Conservation (phyloP, 2,329 filamentous ascomycete genomes). For the Colletotrichum kahawae region DNA sequence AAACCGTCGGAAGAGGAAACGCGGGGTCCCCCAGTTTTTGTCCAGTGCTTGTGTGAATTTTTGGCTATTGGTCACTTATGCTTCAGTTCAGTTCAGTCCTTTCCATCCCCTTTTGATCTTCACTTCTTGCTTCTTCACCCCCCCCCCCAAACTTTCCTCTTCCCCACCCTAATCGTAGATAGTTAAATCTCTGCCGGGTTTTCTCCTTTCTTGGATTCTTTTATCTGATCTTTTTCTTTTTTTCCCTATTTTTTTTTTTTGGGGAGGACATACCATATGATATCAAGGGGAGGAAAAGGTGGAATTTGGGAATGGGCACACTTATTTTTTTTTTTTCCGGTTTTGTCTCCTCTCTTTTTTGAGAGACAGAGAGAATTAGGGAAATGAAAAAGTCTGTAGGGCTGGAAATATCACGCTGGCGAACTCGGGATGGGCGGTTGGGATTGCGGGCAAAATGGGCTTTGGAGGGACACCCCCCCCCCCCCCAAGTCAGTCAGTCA, state of each 20-base stretch:
- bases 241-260: not conserved
- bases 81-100: not conserved
- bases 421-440: not conserved
- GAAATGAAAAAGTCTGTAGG: not conserved
- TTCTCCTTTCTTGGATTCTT: not conserved
- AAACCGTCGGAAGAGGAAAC: slow-evolving; percentile 1
- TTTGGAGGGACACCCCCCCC: not conserved
- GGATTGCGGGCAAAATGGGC: not conserved
- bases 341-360: not conserved
- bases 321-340: not conserved
- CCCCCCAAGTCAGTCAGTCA: not conserved
- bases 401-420: not conserved
- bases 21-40: not conserved
- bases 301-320: not conserved
- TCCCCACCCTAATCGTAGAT: slow-evolving; percentile 20
- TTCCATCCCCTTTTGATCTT: not conserved
- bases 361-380: not conserved
- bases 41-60: not conserved
- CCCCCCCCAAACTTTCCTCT: not conserved
- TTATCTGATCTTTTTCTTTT: not conserved
- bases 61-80: not conserved
- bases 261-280: slow-evolving; percentile 23
- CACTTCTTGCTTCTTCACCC: not conserved
- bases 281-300: slow-evolving; percentile 23
- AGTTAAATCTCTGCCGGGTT: slow-evolving; percentile 12